Base-by-base conservation (phyloP, 805 yeast genomes). In the Schizosaccharomyces cryophilus region DNA sequence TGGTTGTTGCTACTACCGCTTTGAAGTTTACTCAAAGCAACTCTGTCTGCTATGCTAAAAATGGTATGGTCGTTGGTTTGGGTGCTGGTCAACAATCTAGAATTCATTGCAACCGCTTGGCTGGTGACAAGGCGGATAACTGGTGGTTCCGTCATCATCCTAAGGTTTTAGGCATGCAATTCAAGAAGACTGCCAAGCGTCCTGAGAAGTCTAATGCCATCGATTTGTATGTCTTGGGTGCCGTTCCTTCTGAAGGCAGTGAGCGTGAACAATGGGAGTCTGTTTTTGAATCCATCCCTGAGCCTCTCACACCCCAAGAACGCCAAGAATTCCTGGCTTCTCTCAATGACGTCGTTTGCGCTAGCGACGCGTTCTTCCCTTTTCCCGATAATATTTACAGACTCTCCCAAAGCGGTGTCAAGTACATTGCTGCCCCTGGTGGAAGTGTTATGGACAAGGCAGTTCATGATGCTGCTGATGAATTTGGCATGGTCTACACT, bases 71-170 rank as follows among this genome's bases (percentile, higher is more conserved):
- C 64, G 82, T 93, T 69, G 99, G 99, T 66, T 80, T 93, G 68
- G 99, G 99, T 70, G 99, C 99, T 63, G 99, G 99, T 66, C 99
- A 93, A 78, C 99, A 93, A 77, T 88, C 96, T 62, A 83, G 99
- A 77, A 93, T 93, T 70, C 99, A 93, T 78, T 93, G 99, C 77
- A 93, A 98, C 60, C 84, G 99, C 77, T 80, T 93, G 67, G 99
- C 98, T 61, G 98, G 98, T 72, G 98, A 93, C 71, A 93, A 93
- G 79, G 96, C 97, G 66, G 96, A 93, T 74, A 89, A 89, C 80
- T 93, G 97, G 97, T 93, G 98, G 98, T 80, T 93, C 70, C 85
- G 99, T 78, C 97, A 93, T 74, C 98, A 93, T 75, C 97, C 97
- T 67, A 81, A 77, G 71, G 97, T 93, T 7, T 76, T 93, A 63